Evolutionary conservation across 305 asterid species (phyloP), one percentile per base, ranked within the genome.

Genomic region (Coffea humblotiana): DNA sequence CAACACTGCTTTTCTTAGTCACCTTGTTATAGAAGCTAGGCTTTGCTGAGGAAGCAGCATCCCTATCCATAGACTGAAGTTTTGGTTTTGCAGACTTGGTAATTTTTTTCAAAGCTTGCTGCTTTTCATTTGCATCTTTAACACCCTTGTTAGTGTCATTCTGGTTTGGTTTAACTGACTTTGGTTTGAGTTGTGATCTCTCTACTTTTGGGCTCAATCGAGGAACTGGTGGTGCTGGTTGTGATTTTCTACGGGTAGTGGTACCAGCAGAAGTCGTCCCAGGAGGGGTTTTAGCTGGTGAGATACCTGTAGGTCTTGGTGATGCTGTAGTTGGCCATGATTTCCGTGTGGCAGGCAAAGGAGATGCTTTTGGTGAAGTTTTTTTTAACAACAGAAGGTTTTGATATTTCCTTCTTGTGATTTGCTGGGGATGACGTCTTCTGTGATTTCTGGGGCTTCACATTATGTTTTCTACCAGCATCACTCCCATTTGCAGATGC

Each of bases 261-360:
- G 84, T 70, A 80, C 83, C 87, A 61, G 94, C 58, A 71, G 91
- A 77, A 60, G 90, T 80, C 77, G 86, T 80, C 43, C 82, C 77
- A 19, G 83, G 67, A 72, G 94, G 90, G 68, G 92, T 83, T 83
- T 84, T 88, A 79, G 92, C 90, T 74, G 95, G 90, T 71, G 96
- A 88, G 79, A 83, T 82, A 79, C 92, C 93, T 67, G 89, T 77
- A 74, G 88, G 89, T 79, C 91, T 91, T 9, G 93, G 83, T 60
- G 94, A 89, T 23, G 97, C 92, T 78, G 87, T 75, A 71, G 97
- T 87, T 29, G 97, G 92, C 97, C 94, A 96, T n/a, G 98, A 96
- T 81, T 96, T 93, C 69, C 97, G 94, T 12, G 87, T 87, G 60
- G 90, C 88, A 25, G 99, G 97, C 84, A 94, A 78, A 76, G 96